Evolutionary conservation across 2,329 filamentous ascomycete species (phyloP).

Genomic region (Penicillium sp.): DNA sequence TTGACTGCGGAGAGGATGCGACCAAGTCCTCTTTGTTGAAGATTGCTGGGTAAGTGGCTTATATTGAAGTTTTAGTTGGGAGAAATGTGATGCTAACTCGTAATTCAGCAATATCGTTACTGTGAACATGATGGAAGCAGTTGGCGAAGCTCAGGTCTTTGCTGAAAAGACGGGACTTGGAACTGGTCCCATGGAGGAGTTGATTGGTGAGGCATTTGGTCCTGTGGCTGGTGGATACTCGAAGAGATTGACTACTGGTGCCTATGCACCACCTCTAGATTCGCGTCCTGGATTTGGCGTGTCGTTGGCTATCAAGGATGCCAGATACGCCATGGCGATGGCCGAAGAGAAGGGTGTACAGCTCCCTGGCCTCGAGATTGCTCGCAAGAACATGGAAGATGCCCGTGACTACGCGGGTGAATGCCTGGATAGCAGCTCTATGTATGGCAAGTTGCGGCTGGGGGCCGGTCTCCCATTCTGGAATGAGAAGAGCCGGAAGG

Average conservation of each 20-base stretch:
- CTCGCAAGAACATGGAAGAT: conserved; percentile 34
- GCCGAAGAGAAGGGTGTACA: conserved; percentile 29
- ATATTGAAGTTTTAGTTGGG: not conserved
- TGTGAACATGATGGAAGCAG: conserved; percentile 44
- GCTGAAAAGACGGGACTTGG: conserved; percentile 45
- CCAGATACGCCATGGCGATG: conserved; percentile 33
- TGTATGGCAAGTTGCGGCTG: conserved; percentile 36
- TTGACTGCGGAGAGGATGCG: conserved; percentile 44
- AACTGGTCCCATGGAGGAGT: conserved; percentile 38
- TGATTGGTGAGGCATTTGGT: conserved; percentile 44
- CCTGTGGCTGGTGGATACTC: conserved; percentile 42
- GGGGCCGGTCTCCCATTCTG: conserved; percentile 36
- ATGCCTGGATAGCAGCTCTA: conserved; percentile 37
- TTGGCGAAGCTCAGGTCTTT: conserved; percentile 45
- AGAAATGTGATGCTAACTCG: not conserved
- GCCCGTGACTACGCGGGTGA: conserved; percentile 35
- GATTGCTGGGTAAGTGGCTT: conserved; percentile 37
- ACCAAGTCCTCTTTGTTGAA: conserved; percentile 42
- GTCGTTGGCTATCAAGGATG: conserved; percentile 37
- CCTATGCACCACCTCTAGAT: conserved; percentile 37
- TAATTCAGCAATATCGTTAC: conserved; percentile 39
- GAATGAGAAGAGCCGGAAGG: conserved; percentile 37
- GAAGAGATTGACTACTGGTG: conserved; percentile 42
- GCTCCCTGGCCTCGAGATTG: conserved; percentile 32
- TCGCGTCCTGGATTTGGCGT: conserved; percentile 36